Evolutionary conservation across 2,329 filamentous ascomycete genomes (phyloP).

Genomic region (Anisogramma anomala): DNA sequence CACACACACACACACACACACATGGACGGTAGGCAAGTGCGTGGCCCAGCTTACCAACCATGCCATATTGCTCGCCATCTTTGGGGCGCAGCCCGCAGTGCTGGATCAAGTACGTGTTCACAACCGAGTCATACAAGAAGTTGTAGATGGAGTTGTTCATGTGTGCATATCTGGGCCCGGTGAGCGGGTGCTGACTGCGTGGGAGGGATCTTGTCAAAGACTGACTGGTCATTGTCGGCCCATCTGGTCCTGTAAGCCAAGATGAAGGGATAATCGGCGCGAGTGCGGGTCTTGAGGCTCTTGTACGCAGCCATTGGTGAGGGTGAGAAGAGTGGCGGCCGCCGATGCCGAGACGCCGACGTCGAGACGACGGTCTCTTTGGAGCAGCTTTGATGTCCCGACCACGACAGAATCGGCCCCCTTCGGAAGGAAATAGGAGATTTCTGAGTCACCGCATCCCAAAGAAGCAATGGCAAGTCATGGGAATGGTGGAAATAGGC

Average conservation of each 20-base stretch:
- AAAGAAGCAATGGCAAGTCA: conserved; percentile 5
- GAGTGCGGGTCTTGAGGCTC: conserved; percentile 47
- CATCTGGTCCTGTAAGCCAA: conserved; percentile 81
- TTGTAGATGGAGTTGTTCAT: conserved; percentile 87
- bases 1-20: too few relatives aligned
- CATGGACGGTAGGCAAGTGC: neutral
- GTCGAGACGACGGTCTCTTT: too few relatives aligned
- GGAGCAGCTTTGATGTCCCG: too few relatives aligned
- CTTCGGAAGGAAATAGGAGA: too few relatives aligned
- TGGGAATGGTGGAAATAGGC: conserved; percentile 9
- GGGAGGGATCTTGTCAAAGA: too few relatives aligned
- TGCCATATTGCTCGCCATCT: conserved; percentile 59
- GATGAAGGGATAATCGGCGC: conserved; percentile 64
- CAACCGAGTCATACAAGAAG: conserved; percentile 76
- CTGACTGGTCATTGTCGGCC: conserved; percentile 33
- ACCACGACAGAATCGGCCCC: too few relatives aligned
- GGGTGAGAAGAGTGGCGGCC: neutral
- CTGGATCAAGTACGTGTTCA: conserved; percentile 79
- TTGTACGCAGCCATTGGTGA: conserved; percentile 23
- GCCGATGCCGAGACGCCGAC: neutral
- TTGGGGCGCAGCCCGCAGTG: conserved; percentile 63
- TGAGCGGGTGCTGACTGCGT: conserved; percentile 2
- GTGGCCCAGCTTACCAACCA: conserved; percentile 39
- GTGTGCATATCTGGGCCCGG: conserved; percentile 55
- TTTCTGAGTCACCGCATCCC: conserved; percentile 9